Conservation (phyloP, 83 land plant species). For the Larix sibirica region DNA sequence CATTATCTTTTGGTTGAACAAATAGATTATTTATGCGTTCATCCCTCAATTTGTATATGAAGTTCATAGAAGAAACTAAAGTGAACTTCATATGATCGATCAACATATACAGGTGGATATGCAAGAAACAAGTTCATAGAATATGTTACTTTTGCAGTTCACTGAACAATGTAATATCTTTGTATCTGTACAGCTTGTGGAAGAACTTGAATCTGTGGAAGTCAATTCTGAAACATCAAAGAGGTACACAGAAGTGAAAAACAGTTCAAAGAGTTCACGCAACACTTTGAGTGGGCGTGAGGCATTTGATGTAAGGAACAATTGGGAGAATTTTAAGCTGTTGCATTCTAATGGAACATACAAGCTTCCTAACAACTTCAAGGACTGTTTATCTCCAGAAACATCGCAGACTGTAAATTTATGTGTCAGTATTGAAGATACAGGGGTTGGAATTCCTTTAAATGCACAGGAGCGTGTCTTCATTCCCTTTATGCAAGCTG, state of each 20-base stretch:
- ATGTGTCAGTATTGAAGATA: constrained; percentile 87
- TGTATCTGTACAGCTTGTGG: constrained; percentile 75
- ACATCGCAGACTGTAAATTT: constrained; percentile 40
- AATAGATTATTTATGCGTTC: neutral
- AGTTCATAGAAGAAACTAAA: neutral
- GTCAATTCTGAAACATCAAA: constrained; percentile 27
- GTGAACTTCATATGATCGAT: no score
- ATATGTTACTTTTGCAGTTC: constrained; percentile 52
- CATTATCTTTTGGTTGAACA: neutral
- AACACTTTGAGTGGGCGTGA: constrained; percentile 70
- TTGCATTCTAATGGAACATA: constrained; percentile 22
- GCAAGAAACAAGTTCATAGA: no score
- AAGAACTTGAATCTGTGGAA: constrained; percentile 35
- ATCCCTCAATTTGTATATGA: neutral
- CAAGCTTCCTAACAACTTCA: neutral
- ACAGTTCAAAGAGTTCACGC: constrained; percentile 8
- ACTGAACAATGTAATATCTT: constrained; percentile 80
- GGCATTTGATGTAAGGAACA: constrained; percentile 67
- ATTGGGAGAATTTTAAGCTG: constrained; percentile 70
- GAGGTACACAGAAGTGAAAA: constrained; percentile 14
- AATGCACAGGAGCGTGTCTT: constrained; percentile 85
- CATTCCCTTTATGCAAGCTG: constrained; percentile 94
- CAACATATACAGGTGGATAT: no score
- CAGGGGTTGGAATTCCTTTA: constrained; percentile 89
- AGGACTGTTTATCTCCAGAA: constrained; percentile 15